A percentile compares a stretch with the other conserved stretches of the same genome.
Conservation (phyloP, 2,329 filamentous ascomycete species). For the Fusarium lyarnte region DNA sequence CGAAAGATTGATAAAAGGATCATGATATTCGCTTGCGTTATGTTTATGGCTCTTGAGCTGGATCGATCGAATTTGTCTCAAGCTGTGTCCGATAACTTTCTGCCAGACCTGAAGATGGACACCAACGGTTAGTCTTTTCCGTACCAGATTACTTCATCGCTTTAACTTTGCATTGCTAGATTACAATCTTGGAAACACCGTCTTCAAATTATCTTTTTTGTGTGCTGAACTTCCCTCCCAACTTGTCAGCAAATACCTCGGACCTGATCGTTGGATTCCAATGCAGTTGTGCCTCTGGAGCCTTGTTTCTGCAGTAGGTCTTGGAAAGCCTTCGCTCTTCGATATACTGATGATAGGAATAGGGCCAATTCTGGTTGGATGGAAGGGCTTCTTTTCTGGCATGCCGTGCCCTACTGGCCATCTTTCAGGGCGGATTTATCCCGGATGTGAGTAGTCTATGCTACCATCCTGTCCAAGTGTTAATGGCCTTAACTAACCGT, state of each 20-base stretch:
- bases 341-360: not conserved
- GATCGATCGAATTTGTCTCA: slow-evolving; percentile 53
- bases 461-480: rapidly evolving
- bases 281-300: not conserved
- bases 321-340: rapidly evolving
- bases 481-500: not conserved
- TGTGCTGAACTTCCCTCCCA: not conserved
- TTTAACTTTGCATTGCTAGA: not conserved
- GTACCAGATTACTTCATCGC: rapidly evolving
- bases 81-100: slow-evolving; percentile 59
- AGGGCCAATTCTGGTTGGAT: not conserved
- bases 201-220: not conserved
- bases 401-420: not conserved
- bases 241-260: not conserved
- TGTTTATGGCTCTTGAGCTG: slow-evolving; percentile 55
- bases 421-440: not conserved
- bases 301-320: not conserved
- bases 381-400: not conserved
- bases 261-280: not conserved
- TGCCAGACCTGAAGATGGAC: slow-evolving; percentile 31
- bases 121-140: not conserved
- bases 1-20: slow-evolving; percentile 45
- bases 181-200: not conserved
- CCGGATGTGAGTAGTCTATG: not conserved
- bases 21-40: slow-evolving; percentile 59